Conservation (phyloP, 805 yeast species). For the Yarrowia hollandica region DNA sequence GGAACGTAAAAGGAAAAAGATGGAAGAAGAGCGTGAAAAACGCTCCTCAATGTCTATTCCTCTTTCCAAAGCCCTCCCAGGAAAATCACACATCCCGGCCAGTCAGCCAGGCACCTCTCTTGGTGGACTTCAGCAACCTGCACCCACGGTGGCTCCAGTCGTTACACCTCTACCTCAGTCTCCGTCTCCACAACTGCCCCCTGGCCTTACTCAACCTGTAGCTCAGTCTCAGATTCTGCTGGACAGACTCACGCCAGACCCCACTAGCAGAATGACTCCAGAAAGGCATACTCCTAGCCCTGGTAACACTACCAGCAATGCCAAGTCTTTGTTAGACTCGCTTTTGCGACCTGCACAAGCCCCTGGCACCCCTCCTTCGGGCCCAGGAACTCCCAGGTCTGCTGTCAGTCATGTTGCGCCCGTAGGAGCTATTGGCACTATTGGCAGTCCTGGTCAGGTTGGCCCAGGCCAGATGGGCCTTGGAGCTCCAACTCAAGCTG, state of each 20-base stretch:
- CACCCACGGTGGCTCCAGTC: neutral
- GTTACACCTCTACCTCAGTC: neutral
- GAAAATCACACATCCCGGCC: neutral
- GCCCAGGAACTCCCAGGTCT: neutral
- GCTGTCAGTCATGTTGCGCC: neutral
- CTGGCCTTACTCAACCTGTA: conserved; percentile 3
- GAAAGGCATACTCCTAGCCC: conserved; percentile 17
- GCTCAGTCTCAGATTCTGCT: conserved; percentile 20
- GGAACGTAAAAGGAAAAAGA: neutral
- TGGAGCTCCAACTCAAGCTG: too few relatives aligned
- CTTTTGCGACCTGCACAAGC: conserved; percentile 8
- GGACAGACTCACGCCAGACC: conserved; percentile 26
- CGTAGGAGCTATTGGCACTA: conserved; percentile 4
- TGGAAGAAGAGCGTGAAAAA: conserved; percentile 5
- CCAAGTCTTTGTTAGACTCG: conserved; percentile 5
- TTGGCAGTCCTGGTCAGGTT: conserved; percentile 5
- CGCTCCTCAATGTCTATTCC: conserved; percentile 9
- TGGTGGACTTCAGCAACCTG: conserved; percentile 6
- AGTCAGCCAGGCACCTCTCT: conserved; percentile 12
- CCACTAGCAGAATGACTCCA: neutral
- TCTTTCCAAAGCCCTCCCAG: neutral
- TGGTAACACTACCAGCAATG: conserved; percentile 7
- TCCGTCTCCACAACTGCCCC: neutral
- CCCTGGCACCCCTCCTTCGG: neutral
- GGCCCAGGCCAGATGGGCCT: too few relatives aligned